These are phyloP conservation scores for Hemileccinum impolitum DNA, from an alignment of 768 basidiomycete genomes.

Conservation along the genomic window DNA sequence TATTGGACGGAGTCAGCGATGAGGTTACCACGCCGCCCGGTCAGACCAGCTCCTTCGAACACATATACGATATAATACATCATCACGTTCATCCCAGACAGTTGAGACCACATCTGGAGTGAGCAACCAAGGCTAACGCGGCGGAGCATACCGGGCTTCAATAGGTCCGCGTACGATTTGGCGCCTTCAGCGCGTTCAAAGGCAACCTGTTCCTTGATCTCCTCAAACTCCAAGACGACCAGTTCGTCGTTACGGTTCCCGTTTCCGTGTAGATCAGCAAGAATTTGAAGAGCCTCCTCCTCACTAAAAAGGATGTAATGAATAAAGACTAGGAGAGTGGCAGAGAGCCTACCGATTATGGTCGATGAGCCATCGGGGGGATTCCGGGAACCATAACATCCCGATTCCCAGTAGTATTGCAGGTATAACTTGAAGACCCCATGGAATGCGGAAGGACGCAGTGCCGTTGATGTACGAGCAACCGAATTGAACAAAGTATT, in stretches of 20 bases:
- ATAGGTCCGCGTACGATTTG: slow-evolving; percentile 63
- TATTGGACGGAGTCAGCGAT: slow-evolving; percentile 70
- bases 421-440: slow-evolving; percentile 78
- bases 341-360: slow-evolving; percentile 40
- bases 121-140: slow-evolving; percentile 67
- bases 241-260: slow-evolving; percentile 58
- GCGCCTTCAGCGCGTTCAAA: slow-evolving; percentile 70
- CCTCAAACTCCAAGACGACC: slow-evolving; percentile 66
- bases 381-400: slow-evolving; percentile 67
- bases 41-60: slow-evolving; percentile 75
- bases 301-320: slow-evolving; percentile 16
- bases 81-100: slow-evolving; percentile 80
- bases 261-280: slow-evolving; percentile 67
- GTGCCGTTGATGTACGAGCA: slow-evolving; percentile 63
- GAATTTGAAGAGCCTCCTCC: slow-evolving; percentile 63
- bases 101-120: slow-evolving; percentile 81
- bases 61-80: slow-evolving; percentile 64
- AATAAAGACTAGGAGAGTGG: background rate
- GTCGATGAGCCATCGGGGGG: slow-evolving; percentile 71
- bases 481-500: slow-evolving; percentile 74
- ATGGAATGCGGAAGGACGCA: slow-evolving; percentile 77
- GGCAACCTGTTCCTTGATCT: slow-evolving; percentile 54
- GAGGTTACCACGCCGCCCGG: slow-evolving; percentile 67
- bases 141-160: slow-evolving; percentile 63
- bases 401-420: slow-evolving; percentile 65